phyloP scores from a whole-genome alignment of 306 rosid species.

The Rubus parviflorus region DNA sequence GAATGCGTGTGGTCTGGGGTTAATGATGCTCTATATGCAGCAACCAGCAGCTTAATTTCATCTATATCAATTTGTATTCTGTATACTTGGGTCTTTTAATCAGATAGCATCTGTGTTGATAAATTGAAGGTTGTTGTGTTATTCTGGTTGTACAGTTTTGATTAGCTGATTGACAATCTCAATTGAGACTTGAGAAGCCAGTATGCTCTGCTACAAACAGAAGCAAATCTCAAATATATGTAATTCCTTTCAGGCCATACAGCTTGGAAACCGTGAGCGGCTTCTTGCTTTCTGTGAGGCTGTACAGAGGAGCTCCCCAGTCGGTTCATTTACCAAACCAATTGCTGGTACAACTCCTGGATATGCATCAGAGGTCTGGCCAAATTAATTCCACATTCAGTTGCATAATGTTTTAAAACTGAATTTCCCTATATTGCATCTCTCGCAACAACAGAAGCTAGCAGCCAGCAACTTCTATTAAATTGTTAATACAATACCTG shows the following conservation, averaged over 20 bases:
- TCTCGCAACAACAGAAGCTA: neutral
- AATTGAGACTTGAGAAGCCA: neutral
- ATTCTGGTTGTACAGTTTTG: neutral
- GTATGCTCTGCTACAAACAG: neutral
- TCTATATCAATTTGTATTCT: neutral
- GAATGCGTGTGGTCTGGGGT: constrained; percentile 4
- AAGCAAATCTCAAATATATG: neutral
- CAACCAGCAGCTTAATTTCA: constrained; percentile 5
- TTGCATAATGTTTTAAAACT: constrained; percentile 16
- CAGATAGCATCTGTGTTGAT: neutral
- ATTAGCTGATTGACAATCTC: neutral
- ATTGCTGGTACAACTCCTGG: constrained; percentile 83
- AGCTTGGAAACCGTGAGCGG: constrained; percentile 72
- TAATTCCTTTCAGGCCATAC: constrained; percentile 62
- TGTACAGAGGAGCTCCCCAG: constrained; percentile 92
- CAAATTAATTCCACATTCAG: constrained; percentile 4
- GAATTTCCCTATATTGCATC: neutral
- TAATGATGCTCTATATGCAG: constrained; percentile 14
- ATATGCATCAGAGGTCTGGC: constrained; percentile 91
- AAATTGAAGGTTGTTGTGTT: neutral
- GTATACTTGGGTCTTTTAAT: neutral
- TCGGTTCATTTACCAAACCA: constrained; percentile 81
- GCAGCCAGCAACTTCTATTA: neutral
- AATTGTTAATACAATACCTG: neutral
- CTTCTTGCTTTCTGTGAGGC: constrained; percentile 92